These are phyloP conservation scores for Larix kaempferi DNA, from an alignment of 75 land plant genomes.

Conservation along the genomic window DNA sequence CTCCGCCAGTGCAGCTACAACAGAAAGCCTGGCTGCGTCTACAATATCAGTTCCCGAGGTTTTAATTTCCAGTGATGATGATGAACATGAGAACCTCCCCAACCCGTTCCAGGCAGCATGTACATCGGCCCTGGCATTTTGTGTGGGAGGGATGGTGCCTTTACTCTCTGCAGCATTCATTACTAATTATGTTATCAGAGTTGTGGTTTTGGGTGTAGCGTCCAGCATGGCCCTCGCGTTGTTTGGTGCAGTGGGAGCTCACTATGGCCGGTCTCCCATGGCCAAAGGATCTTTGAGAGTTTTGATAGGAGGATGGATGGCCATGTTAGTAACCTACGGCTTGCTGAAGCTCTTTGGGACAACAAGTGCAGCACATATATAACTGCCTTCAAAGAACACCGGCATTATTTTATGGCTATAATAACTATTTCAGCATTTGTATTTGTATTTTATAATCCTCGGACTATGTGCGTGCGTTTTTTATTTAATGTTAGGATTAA, in stretches of 20 bases:
- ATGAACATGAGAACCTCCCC: conserved; percentile 4
- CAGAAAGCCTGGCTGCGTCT: not conserved
- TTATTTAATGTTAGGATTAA: no score
- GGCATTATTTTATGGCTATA: no score
- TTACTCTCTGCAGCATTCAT: conserved; percentile 43
- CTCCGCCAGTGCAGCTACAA: not conserved
- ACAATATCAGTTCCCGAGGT: not conserved
- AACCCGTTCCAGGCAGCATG: conserved; percentile 42
- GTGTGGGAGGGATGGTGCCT: conserved; percentile 42
- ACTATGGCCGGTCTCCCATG: conserved; percentile 32
- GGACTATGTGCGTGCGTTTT: no score
- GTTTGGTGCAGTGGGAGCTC: conserved; percentile 46
- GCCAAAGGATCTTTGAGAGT: conserved; percentile 29
- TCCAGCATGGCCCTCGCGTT: conserved; percentile 24
- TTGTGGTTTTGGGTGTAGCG: conserved; percentile 21
- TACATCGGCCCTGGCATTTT: conserved; percentile 52
- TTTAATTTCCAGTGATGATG: no score
- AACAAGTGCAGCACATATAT: no score
- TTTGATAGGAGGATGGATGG: conserved; percentile 73
- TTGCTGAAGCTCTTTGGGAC: conserved; percentile 42
- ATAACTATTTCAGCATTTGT: no score
- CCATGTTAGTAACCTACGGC: conserved; percentile 73
- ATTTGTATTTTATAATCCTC: no score
- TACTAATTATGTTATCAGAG: conserved; percentile 10
- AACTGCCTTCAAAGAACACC: no score